Evolutionary conservation across 2,329 filamentous ascomycete genomes (phyloP).

Genomic region (Massarina eburnea): DNA sequence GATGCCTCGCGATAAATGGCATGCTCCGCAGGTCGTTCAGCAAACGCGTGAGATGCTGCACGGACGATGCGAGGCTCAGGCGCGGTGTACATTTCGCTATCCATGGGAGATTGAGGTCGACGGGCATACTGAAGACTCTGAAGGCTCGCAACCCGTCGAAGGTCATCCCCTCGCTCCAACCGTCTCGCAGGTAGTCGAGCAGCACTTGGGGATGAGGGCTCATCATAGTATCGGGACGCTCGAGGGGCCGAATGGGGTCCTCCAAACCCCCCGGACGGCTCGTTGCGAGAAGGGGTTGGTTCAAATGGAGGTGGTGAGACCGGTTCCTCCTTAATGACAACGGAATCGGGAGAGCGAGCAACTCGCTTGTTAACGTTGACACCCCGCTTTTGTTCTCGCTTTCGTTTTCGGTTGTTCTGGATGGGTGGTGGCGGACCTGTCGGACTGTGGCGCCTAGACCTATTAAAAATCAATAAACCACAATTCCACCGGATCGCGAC

Average conservation of each 20-base stretch:
- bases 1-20: conserved; percentile 43
- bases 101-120: conserved; percentile 44
- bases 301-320: conserved; percentile 62
- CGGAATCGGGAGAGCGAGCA: conserved; percentile 47
- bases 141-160: conserved; percentile 52
- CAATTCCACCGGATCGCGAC: not conserved
- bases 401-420: conserved; percentile 55
- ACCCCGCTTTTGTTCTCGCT: conserved; percentile 46
- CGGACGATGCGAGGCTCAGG: conserved; percentile 40
- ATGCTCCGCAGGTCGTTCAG: conserved; percentile 40
- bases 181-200: conserved; percentile 43
- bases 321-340: conserved; percentile 64
- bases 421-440: conserved; percentile 45
- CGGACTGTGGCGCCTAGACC: conserved; percentile 48
- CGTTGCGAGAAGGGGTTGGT: conserved; percentile 37
- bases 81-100: conserved; percentile 42
- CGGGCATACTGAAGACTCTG: conserved; percentile 51
- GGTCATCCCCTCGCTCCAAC: conserved; percentile 47
- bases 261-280: conserved; percentile 51
- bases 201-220: conserved; percentile 42
- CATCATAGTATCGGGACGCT: conserved; percentile 47
- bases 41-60: conserved; percentile 46
- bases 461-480: conserved; percentile 17
- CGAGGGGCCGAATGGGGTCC: conserved; percentile 39
- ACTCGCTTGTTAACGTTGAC: conserved; percentile 41